Conservation (phyloP, 306 rosid genomes). For the Acacia crassicarpa region DNA sequence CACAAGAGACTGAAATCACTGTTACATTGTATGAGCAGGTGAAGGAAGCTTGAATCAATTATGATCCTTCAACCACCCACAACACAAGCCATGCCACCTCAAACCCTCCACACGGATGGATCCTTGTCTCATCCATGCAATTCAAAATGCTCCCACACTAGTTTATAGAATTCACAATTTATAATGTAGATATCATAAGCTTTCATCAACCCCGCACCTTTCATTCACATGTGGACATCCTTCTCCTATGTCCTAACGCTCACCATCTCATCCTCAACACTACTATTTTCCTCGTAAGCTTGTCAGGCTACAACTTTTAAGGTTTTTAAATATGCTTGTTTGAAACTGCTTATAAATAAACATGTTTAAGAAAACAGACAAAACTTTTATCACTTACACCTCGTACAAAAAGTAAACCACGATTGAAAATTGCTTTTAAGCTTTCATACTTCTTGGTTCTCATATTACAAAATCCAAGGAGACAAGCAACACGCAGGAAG, state of each 20-base stretch:
- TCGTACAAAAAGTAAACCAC: too few relatives aligned
- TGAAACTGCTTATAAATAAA: too few relatives aligned
- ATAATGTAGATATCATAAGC: too few relatives aligned
- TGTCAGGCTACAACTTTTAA: not conserved
- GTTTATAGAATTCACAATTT: not conserved
- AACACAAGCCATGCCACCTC: not conserved
- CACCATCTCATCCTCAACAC: not conserved
- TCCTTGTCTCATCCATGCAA: not conserved
- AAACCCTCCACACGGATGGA: not conserved
- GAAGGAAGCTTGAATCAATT: not conserved
- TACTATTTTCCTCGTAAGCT: not conserved
- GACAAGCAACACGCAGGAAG: not conserved
- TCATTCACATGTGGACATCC: not conserved
- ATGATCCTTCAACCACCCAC: not conserved
- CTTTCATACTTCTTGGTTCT: not conserved
- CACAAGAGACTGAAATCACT: not conserved
- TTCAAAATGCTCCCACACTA: not conserved
- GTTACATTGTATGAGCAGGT: not conserved
- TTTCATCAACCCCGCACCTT: not conserved
- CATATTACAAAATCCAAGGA: not conserved
- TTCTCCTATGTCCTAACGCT: not conserved
- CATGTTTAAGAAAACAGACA: too few relatives aligned
- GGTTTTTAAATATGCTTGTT: not conserved
- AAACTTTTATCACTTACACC: too few relatives aligned
- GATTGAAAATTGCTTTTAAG: too few relatives aligned